phyloP scores from a whole-genome alignment of 805 yeast genomes.

The Spathaspora arborariae region DNA sequence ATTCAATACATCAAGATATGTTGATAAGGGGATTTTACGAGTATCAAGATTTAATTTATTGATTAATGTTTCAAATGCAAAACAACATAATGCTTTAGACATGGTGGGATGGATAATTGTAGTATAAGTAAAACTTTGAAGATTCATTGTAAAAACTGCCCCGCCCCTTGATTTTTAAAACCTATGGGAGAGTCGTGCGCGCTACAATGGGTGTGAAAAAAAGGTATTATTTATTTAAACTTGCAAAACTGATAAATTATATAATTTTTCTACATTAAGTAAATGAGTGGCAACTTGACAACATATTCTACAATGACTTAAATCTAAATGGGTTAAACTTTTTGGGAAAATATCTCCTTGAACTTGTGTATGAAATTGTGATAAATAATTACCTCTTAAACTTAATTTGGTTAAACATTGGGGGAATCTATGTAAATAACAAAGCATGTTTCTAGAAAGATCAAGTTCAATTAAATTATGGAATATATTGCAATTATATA shows the following conservation, averaged over 20 bases:
- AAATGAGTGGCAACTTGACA: not conserved
- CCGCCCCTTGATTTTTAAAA: not conserved
- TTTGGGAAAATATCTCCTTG: constrained; percentile 10
- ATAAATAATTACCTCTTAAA: constrained; percentile 20
- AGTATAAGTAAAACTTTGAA: not conserved
- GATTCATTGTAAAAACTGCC: not conserved
- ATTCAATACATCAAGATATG: constrained; percentile 10
- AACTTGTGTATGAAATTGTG: constrained; percentile 8
- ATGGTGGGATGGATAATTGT: constrained; percentile 11
- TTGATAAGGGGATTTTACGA: constrained; percentile 12
- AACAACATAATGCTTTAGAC: constrained; percentile 36
- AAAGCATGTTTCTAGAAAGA: constrained; percentile 21
- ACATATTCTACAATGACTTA: constrained; percentile 13
- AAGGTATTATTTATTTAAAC: not conserved
- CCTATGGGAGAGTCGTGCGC: not conserved
- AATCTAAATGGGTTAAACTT: constrained; percentile 10
- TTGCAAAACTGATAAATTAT: not conserved
- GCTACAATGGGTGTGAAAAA: not conserved
- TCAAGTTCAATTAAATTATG: constrained; percentile 15
- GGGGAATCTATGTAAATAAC: constrained; percentile 14
- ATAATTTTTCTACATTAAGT: constrained; percentile 1
- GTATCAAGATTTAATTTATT: constrained; percentile 16
- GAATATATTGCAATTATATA: constrained; percentile 8
- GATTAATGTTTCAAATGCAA: constrained; percentile 33
- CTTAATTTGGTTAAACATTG: constrained; percentile 11